phyloP scores from a whole-genome alignment of 2,329 filamentous ascomycete species.

The Chrysoporthe cubensis region DNA sequence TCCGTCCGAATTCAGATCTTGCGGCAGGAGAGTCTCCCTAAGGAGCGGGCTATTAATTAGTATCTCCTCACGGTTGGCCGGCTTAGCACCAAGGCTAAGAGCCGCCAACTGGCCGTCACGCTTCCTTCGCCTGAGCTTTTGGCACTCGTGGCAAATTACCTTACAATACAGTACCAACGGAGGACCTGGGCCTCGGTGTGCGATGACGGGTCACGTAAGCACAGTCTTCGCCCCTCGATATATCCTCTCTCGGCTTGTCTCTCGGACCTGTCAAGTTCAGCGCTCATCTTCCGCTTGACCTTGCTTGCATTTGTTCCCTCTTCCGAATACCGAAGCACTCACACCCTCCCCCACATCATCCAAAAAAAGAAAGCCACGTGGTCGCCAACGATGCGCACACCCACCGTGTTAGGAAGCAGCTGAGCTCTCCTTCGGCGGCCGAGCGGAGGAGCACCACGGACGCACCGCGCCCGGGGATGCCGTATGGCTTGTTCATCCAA shows the following conservation, averaged over 20 bases:
- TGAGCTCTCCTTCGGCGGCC: slow-evolving; percentile 1
- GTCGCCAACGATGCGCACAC: background rate
- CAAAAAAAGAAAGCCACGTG: background rate
- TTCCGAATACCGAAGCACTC: background rate
- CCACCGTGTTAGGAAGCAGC: slow-evolving; percentile 5
- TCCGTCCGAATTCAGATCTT: too few species aligned
- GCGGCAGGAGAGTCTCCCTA: too few species aligned
- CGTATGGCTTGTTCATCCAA: background rate
- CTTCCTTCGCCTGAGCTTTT: too few species aligned
- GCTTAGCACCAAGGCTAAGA: too few species aligned
- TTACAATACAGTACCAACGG: background rate
- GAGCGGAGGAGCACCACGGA: background rate
- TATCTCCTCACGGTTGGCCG: too few species aligned
- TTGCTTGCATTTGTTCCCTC: background rate
- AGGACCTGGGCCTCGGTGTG: background rate
- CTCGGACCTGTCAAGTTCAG: background rate
- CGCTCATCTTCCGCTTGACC: background rate
- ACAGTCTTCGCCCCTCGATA: background rate
- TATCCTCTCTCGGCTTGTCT: background rate
- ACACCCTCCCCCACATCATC: background rate
- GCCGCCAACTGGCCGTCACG: too few species aligned
- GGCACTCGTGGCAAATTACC: slow-evolving; percentile 3
- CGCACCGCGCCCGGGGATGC: background rate
- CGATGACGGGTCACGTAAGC: slow-evolving; percentile 5
- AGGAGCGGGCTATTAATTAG: too few species aligned